These are phyloP conservation scores for Stachybotrys elegans DNA, from an alignment of 2,329 filamentous ascomycete species.

Conservation along the genomic window DNA sequence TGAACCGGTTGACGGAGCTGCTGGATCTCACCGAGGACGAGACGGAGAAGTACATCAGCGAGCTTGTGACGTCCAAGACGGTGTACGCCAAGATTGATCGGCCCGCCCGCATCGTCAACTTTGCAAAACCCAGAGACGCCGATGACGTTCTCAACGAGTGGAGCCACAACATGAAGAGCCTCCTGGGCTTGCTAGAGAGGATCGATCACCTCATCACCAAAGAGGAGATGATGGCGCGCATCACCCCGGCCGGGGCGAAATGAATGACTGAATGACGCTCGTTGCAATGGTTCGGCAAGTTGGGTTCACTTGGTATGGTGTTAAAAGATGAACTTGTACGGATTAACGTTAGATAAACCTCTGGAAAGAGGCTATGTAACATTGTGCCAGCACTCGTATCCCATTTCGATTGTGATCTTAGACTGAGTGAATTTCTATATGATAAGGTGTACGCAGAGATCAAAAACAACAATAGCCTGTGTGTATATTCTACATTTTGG, in stretches of 20 bases:
- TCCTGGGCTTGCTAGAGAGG: slow-evolving; percentile 78
- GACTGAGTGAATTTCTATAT: too few species aligned
- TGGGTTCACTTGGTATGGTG: slow-evolving; percentile 20
- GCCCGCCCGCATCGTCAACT: slow-evolving; percentile 85
- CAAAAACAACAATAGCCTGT: too few species aligned
- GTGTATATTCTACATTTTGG: slow-evolving; percentile 12
- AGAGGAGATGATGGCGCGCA: slow-evolving; percentile 99
- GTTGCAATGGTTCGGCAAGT: slow-evolving; percentile 11
- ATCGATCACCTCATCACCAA: slow-evolving; percentile 99
- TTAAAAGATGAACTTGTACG: slow-evolving; percentile 23
- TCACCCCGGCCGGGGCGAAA: slow-evolving; percentile 59
- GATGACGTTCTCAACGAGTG: slow-evolving; percentile 98
- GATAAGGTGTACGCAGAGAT: too few species aligned
- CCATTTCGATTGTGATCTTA: too few species aligned
- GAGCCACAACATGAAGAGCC: slow-evolving; percentile 96
- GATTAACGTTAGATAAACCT: slow-evolving; percentile 30
- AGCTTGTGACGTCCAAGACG: slow-evolving; percentile 94
- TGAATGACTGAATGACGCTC: slow-evolving; percentile 12
- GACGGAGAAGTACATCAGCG: slow-evolving; percentile 98
- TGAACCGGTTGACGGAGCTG: slow-evolving; percentile 82
- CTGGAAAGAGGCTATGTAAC: slow-evolving; percentile 23
- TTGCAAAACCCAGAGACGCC: slow-evolving; percentile 89
- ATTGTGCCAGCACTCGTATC: slow-evolving; percentile 17
- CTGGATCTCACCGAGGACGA: slow-evolving; percentile 91
- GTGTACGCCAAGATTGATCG: slow-evolving; percentile 97